A percentile compares a stretch with the other conserved stretches of the same genome.
These are phyloP conservation scores for Stagonosporopsis tanaceti DNA, from an alignment of 2,329 filamentous ascomycete species.

Conservation along the genomic window DNA sequence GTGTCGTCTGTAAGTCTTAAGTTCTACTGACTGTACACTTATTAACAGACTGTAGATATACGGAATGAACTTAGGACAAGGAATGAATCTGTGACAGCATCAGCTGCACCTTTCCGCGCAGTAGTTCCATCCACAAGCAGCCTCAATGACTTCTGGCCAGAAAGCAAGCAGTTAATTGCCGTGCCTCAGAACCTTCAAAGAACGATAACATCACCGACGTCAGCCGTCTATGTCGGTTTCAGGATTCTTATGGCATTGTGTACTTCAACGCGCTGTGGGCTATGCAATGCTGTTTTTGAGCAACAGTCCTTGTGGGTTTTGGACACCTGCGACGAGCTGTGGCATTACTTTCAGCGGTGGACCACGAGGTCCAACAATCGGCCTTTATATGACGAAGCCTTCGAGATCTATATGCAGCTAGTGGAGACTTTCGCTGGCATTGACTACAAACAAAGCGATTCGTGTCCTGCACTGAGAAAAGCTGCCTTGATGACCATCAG, in stretches of 20 bases:
- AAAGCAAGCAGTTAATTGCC: conserved; percentile 51
- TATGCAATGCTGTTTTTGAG: conserved; percentile 16
- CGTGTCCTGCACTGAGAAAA: conserved; percentile 30
- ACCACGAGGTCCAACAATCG: conserved; percentile 18
- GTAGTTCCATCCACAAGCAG: conserved; percentile 51
- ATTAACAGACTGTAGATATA: conserved; percentile 52
- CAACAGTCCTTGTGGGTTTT: conserved; percentile 37
- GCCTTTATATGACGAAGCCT: conserved; percentile 30
- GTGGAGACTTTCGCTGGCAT: conserved; percentile 29
- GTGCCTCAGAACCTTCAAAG: conserved; percentile 52
- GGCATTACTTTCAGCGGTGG: conserved; percentile 37
- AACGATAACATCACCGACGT: conserved; percentile 32
- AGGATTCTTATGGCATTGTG: conserved; percentile 34
- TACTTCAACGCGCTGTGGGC: neutral
- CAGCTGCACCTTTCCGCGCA: conserved; percentile 33
- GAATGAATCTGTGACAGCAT: conserved; percentile 23
- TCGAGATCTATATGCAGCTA: conserved; percentile 34
- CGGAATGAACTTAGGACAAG: conserved; percentile 52
- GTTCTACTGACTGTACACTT: neutral
- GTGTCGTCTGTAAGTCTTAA: conserved; percentile 50
- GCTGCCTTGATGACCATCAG: conserved; percentile 27
- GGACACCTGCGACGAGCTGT: conserved; percentile 36
- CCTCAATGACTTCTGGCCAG: conserved; percentile 49
- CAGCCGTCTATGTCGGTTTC: conserved; percentile 39
- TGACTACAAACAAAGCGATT: neutral